Evolutionary conservation across 2,329 filamentous ascomycete genomes (phyloP).

Genomic region (Penicillium capsulatum): DNA sequence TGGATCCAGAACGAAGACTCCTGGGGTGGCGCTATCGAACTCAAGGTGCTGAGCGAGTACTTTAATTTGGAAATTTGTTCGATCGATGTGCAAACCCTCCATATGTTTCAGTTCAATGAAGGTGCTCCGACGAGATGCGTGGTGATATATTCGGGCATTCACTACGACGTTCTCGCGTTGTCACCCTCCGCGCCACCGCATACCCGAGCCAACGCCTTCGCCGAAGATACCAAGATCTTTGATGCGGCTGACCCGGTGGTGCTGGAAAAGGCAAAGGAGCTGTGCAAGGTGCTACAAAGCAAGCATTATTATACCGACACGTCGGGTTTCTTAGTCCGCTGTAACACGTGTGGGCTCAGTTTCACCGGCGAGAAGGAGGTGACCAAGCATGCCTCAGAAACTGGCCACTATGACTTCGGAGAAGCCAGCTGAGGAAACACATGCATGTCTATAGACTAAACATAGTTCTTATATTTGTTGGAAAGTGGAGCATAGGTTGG

Average conservation of each 20-base stretch:
- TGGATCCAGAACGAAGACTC: slow-evolving; percentile 76
- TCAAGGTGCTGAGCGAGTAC: slow-evolving; percentile 76
- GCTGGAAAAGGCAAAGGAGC: slow-evolving; percentile 57
- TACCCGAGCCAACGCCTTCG: slow-evolving; percentile 55
- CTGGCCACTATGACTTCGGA: slow-evolving; percentile 50
- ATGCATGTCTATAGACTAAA: too few relatives aligned
- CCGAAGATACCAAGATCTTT: slow-evolving; percentile 75
- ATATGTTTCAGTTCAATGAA: slow-evolving; percentile 75
- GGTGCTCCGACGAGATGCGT: slow-evolving; percentile 66
- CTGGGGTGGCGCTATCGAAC: slow-evolving; percentile 90
- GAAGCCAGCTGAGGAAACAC: slow-evolving; percentile 36
- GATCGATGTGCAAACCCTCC: slow-evolving; percentile 68
- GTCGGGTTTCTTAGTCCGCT: slow-evolving; percentile 70
- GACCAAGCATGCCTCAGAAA: slow-evolving; percentile 44
- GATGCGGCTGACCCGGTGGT: slow-evolving; percentile 54
- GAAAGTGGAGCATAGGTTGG: too few relatives aligned
- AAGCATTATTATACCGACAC: slow-evolving; percentile 88
- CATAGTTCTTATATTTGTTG: too few relatives aligned
- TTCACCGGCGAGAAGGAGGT: slow-evolving; percentile 47
- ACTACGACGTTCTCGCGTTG: slow-evolving; percentile 86
- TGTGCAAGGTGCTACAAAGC: slow-evolving; percentile 63
- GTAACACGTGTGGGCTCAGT: slow-evolving; percentile 55
- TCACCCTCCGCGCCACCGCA: slow-evolving; percentile 58
- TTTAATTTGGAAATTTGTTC: slow-evolving; percentile 83
- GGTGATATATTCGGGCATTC: slow-evolving; percentile 84